A percentile compares a stretch with the other conserved stretches of the same genome.
These are phyloP conservation scores for Dipodascus albidus DNA, from an alignment of 805 yeast species.

Conservation along the genomic window DNA sequence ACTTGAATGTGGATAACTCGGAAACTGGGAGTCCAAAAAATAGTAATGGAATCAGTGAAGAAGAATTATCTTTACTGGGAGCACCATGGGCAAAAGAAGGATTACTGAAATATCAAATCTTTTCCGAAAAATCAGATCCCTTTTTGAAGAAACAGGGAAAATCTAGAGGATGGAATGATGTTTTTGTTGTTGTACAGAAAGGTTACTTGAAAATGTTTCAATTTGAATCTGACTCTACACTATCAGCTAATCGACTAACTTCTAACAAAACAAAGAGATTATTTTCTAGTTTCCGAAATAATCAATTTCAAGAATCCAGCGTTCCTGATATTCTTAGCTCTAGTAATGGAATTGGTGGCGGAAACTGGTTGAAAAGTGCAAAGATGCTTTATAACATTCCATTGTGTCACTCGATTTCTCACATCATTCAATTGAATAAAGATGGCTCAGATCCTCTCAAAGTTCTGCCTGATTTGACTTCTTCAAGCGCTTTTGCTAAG, in stretches of 20 bases:
- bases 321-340: neutral
- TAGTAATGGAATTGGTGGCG: constrained; percentile 36
- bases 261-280: neutral
- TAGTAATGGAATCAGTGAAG: neutral
- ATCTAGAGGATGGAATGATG: constrained; percentile 31
- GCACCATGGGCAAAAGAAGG: constrained; percentile 77
- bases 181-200: constrained; percentile 53
- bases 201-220: constrained; percentile 37
- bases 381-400: constrained; percentile 41
- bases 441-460: constrained; percentile 2
- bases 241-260: neutral
- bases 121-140: constrained; percentile 18
- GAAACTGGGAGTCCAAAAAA: neutral
- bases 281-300: neutral
- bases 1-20: too few species aligned
- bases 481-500: neutral
- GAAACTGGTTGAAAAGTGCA: constrained; percentile 58
- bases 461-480: neutral
- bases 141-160: constrained; percentile 10
- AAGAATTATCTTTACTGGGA: constrained; percentile 48
- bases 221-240: constrained; percentile 10
- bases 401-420: constrained; percentile 34
- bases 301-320: neutral
- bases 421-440: constrained; percentile 15
- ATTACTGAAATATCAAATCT: constrained; percentile 27